These are phyloP conservation scores for Henckelia pumila DNA, from an alignment of 257 asterid species.

Conservation along the genomic window DNA sequence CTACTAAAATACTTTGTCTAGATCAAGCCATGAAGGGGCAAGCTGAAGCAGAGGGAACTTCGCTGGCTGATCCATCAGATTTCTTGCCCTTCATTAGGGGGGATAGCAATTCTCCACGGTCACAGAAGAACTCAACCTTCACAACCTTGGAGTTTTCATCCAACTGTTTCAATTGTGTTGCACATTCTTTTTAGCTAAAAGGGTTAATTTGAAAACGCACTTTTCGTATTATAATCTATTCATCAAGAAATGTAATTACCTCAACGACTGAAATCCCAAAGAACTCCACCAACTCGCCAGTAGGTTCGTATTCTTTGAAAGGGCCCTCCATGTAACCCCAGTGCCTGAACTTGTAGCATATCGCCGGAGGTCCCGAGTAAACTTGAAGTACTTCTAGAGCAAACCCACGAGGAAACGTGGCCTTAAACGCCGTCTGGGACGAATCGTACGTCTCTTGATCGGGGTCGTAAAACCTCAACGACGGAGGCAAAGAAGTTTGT, in stretches of 20 bases:
- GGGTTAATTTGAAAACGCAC: too few species aligned
- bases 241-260: conserved; percentile 37
- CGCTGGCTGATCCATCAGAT: not conserved
- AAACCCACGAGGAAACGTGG: conserved; percentile 64
- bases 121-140: conserved; percentile 50
- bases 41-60: too few species aligned
- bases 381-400: conserved; percentile 64
- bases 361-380: conserved; percentile 69
- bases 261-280: conserved; percentile 37
- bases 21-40: too few species aligned
- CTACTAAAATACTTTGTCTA: too few species aligned
- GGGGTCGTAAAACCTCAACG: conserved; percentile 50
- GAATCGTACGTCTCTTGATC: conserved; percentile 52
- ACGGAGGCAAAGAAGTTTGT: conserved; percentile 64
- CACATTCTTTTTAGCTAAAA: too few species aligned
- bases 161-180: too few species aligned
- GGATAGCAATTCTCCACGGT: conserved; percentile 52
- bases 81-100: conserved; percentile 37
- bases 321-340: conserved; percentile 81
- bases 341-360: conserved; percentile 67
- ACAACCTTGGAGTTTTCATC: conserved; percentile 43
- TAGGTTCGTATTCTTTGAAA: conserved; percentile 53
- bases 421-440: conserved; percentile 51
- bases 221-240: too few species aligned
- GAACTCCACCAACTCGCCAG: conserved; percentile 58